Evolutionary conservation across 139 green algal genomes (phyloP), one percentile per base, ranked within the genome.

Genomic region (Nannochloris sp.): DNA sequence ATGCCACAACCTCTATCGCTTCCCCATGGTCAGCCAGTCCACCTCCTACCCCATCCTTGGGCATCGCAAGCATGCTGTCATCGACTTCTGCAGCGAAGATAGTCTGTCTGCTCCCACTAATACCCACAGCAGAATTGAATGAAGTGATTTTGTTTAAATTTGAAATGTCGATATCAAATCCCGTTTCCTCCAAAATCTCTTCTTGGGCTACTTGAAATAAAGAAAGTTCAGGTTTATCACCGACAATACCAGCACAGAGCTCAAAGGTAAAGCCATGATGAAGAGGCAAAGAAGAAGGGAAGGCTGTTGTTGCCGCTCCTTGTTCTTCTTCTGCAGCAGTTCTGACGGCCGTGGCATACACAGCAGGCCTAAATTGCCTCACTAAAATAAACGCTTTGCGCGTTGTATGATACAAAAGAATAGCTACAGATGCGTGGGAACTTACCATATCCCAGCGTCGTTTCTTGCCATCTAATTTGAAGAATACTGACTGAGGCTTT

Each of bases 221-320:
- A 36, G 60, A 64, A 64, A 85, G 80, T 12, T 54, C 62, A 0
- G 57, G 72, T 73, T 96, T 96, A 76, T 96, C 90, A n/a, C n/a
- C n/a, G 0, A 95, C 65, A 0, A 96, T 79, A 25, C 90, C 90
- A 5, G 89, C 90, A 54, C 88, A 96, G 33, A 96, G 78, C 85
- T 96, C 89, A 61, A 87, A 89, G 0, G 87, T 96, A 68, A 96
- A 93, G 6, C 84, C 89, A 64, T 44, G 25, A 14, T 10, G 31
- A 23, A 72, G 55, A 8, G 36, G 62, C 46, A 76, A 68, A 1
- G 7, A 14, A 30, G 19, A 19, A 19, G 70, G 62, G 25, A 25
- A 33, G 6, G 54, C 30, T 4, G 32, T 3, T 29, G 46, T 62
- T 12, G 36, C 19, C 2, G 10, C 42, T 24, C 42, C 25, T n/a